Evolutionary conservation across 371 early-diverging fungal species (phyloP).

Genomic region (Apophysomyces sp.): DNA sequence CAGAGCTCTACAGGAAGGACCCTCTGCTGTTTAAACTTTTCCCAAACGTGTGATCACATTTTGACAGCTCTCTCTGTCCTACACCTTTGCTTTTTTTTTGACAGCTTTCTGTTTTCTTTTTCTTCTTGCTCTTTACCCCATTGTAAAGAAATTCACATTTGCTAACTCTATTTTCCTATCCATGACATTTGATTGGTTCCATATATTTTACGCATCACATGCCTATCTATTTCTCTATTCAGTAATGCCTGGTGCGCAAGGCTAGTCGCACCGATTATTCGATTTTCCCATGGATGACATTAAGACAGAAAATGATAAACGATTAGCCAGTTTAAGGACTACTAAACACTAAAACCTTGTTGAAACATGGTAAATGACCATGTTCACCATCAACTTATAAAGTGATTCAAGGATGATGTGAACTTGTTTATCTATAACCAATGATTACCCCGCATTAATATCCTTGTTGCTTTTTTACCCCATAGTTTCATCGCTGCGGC

Average conservation of each 20-base stretch:
- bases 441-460: not conserved
- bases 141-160: not conserved
- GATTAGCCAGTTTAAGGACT: constrained; percentile 1
- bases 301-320: not conserved
- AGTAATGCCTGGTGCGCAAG: not conserved
- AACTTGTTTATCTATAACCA: not conserved
- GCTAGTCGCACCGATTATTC: not conserved
- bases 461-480: not conserved
- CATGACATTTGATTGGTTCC: not conserved
- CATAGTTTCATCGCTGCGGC: not conserved
- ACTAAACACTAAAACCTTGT: not conserved
- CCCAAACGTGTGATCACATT: not conserved
- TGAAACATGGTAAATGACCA: not conserved
- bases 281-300: not conserved
- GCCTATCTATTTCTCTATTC: not conserved
- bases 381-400: not conserved
- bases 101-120: not conserved
- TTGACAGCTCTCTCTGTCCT: not conserved
- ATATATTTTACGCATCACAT: constrained; percentile 1
- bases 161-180: not conserved
- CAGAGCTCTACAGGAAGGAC: constrained; percentile 2
- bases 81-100: not conserved
- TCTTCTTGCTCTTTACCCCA: not conserved
- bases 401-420: not conserved
- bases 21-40: not conserved